Conservation (phyloP, 495 filamentous ascomycete species). For the Penicillium ucsense region DNA sequence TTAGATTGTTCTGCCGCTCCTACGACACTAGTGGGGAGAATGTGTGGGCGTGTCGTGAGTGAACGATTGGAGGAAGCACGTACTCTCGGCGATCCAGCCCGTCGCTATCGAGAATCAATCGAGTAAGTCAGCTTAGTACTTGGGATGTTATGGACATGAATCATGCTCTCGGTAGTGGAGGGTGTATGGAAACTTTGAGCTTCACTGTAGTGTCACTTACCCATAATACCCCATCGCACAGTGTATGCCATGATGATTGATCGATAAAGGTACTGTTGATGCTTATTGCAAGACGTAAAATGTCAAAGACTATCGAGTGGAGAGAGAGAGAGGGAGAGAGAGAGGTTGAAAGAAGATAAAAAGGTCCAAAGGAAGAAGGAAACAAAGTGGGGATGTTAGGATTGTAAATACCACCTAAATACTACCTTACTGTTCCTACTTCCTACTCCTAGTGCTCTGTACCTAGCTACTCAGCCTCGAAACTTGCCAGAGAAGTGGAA, state of each 20-base stretch:
- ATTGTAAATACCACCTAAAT: neutral
- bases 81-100: slow-evolving; percentile 68
- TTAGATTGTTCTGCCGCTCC: neutral
- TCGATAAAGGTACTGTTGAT: neutral
- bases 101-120: slow-evolving; percentile 41
- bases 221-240: slow-evolving; percentile 71
- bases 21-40: too few species aligned
- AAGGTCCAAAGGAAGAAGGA: neutral
- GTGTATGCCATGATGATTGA: slow-evolving; percentile 38
- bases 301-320: neutral
- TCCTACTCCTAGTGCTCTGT: too few species aligned
- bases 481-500: too few species aligned
- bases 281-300: too few species aligned
- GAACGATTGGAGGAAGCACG: slow-evolving; percentile 7
- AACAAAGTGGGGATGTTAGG: neutral
- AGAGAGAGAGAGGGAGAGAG: neutral
- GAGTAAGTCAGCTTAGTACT: slow-evolving; percentile 9
- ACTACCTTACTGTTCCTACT: neutral
- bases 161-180: too few species aligned
- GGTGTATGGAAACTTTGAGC: too few species aligned
- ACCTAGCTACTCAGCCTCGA: too few species aligned
- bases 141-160: neutral
- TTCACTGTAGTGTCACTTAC: slow-evolving; percentile 14
- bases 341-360: neutral
- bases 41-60: neutral